Evolutionary conservation across 2,329 filamentous ascomycete genomes (phyloP).

Genomic region (Mycocentrospora acerina): DNA sequence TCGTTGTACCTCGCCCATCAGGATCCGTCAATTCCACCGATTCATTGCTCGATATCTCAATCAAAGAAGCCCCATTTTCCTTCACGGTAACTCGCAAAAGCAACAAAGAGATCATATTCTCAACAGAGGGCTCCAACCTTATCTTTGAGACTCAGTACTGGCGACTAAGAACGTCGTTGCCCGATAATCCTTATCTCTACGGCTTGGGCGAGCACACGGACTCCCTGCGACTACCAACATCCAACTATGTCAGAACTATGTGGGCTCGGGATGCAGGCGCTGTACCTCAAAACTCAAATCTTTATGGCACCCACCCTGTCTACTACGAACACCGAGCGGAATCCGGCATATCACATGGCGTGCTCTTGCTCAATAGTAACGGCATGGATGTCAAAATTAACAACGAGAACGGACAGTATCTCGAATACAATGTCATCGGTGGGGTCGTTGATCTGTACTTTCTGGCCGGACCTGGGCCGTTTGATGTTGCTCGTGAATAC

Average conservation of each 20-base stretch:
- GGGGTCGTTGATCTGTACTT: constrained; percentile 70
- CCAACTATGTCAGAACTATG: constrained; percentile 68
- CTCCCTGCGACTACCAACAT: constrained; percentile 65
- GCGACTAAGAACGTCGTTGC: constrained; percentile 68
- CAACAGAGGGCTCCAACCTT: constrained; percentile 66
- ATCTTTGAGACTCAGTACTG: constrained; percentile 78
- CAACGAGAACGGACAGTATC: constrained; percentile 64
- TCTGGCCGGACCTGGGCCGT: constrained; percentile 49
- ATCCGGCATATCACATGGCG: constrained; percentile 34
- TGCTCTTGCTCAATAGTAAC: constrained; percentile 38
- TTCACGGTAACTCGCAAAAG: constrained; percentile 63
- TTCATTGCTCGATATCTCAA: constrained; percentile 56
- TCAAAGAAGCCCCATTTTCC: constrained; percentile 62
- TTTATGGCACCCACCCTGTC: constrained; percentile 73
- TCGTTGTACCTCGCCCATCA: constrained; percentile 64
- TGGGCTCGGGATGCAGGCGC: constrained; percentile 69
- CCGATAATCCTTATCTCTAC: constrained; percentile 69
- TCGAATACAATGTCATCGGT: constrained; percentile 77
- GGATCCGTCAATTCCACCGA: constrained; percentile 29
- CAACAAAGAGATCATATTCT: constrained; percentile 63
- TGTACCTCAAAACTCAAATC: constrained; percentile 62
- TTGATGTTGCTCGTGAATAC: constrained; percentile 51
- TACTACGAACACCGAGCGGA: constrained; percentile 69
- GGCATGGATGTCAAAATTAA: constrained; percentile 75
- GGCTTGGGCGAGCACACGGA: constrained; percentile 78